These are phyloP conservation scores for Medicago ruthenica DNA, from an alignment of 306 rosid species.

Conservation along the genomic window DNA sequence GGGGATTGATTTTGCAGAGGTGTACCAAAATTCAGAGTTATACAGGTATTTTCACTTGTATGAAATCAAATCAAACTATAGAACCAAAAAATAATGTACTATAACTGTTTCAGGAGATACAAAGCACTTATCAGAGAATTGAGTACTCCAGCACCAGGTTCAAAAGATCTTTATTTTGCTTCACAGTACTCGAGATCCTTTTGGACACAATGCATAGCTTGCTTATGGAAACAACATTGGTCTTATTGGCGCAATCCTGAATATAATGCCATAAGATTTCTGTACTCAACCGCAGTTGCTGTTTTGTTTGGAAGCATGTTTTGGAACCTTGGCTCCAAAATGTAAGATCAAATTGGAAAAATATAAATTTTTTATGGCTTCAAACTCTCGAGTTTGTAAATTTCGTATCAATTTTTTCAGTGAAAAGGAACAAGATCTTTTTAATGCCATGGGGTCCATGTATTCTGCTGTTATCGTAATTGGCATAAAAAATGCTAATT, in stretches of 20 bases:
- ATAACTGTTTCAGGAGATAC: conserved; percentile 58
- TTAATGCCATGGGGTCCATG: conserved; percentile 71
- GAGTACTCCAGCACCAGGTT: conserved; percentile 60
- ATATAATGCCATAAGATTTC: conserved; percentile 56
- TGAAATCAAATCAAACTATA: conserved; percentile 6
- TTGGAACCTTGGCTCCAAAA: conserved; percentile 73
- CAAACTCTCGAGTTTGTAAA: conserved; percentile 21
- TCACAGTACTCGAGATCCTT: conserved; percentile 57
- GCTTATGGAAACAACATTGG: conserved; percentile 69
- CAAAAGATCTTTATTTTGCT: conserved; percentile 54
- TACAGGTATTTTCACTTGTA: conserved; percentile 47
- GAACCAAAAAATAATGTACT: not conserved
- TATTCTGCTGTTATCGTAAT: conserved; percentile 63
- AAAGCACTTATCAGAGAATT: conserved; percentile 53
- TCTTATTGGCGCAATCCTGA: conserved; percentile 67
- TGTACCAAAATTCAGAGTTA: conserved; percentile 53
- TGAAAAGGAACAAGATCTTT: conserved; percentile 50
- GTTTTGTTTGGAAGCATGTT: conserved; percentile 63
- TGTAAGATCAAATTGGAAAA: conserved; percentile 47
- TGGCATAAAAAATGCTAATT: conserved; percentile 50
- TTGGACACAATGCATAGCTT: conserved; percentile 61
- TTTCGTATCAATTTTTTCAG: conserved; percentile 40
- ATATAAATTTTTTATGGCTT: conserved; percentile 3
- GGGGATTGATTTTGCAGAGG: conserved; percentile 50
- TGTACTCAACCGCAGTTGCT: conserved; percentile 46